Base-by-base conservation (phyloP, 805 yeast species). In the Vanderwaltozyma polyspora region DNA sequence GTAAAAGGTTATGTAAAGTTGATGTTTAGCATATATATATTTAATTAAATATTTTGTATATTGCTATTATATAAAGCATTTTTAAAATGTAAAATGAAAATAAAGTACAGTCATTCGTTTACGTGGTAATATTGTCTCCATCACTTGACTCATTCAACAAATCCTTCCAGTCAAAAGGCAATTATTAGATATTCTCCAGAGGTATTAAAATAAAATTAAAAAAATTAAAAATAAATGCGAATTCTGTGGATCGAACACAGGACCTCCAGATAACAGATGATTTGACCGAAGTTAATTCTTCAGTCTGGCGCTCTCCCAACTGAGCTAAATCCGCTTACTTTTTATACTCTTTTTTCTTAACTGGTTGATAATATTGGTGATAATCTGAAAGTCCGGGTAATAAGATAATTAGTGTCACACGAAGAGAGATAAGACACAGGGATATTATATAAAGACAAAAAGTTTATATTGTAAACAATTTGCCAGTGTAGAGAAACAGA, bases 161-260 rank as follows among this genome's bases (percentile, higher is more conserved):
- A 6, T 14, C 5, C 5, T 11, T 12, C 13, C n/a, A 11, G 13
- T 24, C 6, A 24, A 25, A 25, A n/a, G n/a, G 9, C n/a, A 14
- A 25, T 11, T 25, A 26, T 15, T 14, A 9, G 11, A 15, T 11
- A 14, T 11, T 15, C 27, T 25, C 7, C 12, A 8, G 14, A n/a
- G 27, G 14, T 6, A 10, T 25, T 11, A n/a, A 25, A 25, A 8
- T 10, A 25, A 10, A 8, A 8, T 25, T 25, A 11, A 13, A 28
- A 8, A 14, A n/a, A 44, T n/a, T n/a, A n/a, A 49, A 51, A 46
- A 48, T 29, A 41, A 42, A 46, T 71, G 77, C 77, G 74, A 68
- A 59, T 69, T 71, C 72, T 75, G 83, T 74, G 84, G 83, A 74
- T 77, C 79, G 84, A 78, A 78, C 83, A 74, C 83, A 74, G 79